Percentiles rank a stretch among this genome's conserved stretches.
phyloP scores from a whole-genome alignment of 495 filamentous ascomycete genomes.

The Neurospora sp. region DNA sequence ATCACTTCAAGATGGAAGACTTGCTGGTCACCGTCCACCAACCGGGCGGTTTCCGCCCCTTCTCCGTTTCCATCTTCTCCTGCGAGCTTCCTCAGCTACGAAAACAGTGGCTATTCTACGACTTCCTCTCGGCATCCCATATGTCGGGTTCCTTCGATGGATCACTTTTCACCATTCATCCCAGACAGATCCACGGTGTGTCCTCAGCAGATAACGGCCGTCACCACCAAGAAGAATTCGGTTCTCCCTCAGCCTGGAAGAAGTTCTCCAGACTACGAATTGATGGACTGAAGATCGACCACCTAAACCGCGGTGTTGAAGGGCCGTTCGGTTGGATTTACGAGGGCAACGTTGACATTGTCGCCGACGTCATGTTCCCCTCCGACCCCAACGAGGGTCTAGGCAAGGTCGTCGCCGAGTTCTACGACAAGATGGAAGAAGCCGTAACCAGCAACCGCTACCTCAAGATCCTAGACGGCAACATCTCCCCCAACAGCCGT shows the following conservation, averaged over 20 bases:
- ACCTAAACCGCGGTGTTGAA: conserved; percentile 86
- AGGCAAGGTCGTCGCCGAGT: conserved; percentile 82
- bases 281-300: conserved; percentile 88
- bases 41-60: conserved; percentile 80
- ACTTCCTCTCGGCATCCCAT: conserved; percentile 87
- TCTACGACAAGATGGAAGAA: conserved; percentile 89
- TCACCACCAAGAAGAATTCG: conserved; percentile 36
- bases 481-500: conserved; percentile 10
- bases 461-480: conserved; percentile 34
- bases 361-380: conserved; percentile 90
- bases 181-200: conserved; percentile 71
- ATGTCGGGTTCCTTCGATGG: conserved; percentile 95
- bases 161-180: conserved; percentile 94
- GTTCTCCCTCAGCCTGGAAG: conserved; percentile 60
- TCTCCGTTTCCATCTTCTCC: conserved; percentile 87
- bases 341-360: conserved; percentile 91
- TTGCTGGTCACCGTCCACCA: conserved; percentile 87
- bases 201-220: conserved; percentile 31
- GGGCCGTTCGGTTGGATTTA: conserved; percentile 97
- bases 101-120: conserved; percentile 96
- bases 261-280: conserved; percentile 86
- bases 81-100: conserved; percentile 87
- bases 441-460: conserved; percentile 69
- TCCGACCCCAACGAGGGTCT: conserved; percentile 76
- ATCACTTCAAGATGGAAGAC: conserved; percentile 92